Conservation (phyloP, 306 rosid genomes). For the Astragalus glycyphyllos region DNA sequence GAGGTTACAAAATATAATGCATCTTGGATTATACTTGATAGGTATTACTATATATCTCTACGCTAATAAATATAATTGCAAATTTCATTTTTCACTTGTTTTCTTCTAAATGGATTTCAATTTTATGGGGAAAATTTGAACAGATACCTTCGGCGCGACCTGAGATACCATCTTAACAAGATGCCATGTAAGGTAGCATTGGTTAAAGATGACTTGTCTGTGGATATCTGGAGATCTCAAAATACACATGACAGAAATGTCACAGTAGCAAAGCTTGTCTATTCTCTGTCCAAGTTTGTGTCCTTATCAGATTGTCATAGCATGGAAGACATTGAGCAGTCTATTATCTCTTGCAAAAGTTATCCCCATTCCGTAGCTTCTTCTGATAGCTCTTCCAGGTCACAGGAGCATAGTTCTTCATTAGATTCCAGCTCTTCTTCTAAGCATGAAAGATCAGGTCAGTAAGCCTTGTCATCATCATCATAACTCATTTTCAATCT, state of each 20-base stretch:
- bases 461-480: background rate
- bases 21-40: constrained; percentile 79
- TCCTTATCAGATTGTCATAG: constrained; percentile 42
- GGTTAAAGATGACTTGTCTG: constrained; percentile 58
- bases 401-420: constrained; percentile 40
- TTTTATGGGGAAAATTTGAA: constrained; percentile 24
- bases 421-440: constrained; percentile 47
- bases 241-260: constrained; percentile 39
- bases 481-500: background rate
- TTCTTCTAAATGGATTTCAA: constrained; percentile 20
- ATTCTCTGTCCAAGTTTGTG: constrained; percentile 60
- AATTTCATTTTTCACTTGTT: background rate
- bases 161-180: constrained; percentile 60
- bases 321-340: constrained; percentile 49
- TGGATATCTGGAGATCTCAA: constrained; percentile 53
- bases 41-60: constrained; percentile 45
- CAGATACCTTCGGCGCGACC: constrained; percentile 71
- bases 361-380: constrained; percentile 39
- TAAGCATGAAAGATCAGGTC: constrained; percentile 66
- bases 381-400: constrained; percentile 45
- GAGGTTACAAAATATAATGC: constrained; percentile 60
- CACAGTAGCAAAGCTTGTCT: constrained; percentile 51
- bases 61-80: no score
- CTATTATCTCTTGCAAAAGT: constrained; percentile 45
- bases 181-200: constrained; percentile 72